Conservation (phyloP, 2,329 filamentous ascomycete species). For the Diaporthe sp. region DNA sequence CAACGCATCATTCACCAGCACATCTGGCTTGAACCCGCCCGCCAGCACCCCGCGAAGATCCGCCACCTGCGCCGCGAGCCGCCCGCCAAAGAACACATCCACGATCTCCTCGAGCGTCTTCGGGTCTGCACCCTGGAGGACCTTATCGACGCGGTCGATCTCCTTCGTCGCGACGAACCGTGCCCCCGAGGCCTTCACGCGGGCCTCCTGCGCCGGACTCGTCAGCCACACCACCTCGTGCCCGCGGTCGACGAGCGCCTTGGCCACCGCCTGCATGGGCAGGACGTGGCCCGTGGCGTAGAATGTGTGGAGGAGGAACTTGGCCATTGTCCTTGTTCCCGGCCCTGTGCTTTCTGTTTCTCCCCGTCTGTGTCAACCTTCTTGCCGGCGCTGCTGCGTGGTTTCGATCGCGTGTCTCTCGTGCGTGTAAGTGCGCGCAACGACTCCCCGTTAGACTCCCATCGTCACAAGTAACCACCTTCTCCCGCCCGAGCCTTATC, state of each 20-base stretch:
- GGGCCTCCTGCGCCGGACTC: conserved; percentile 49
- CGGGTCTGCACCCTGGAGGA: conserved; percentile 43
- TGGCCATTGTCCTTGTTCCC: conserved; percentile 38
- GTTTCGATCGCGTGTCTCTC: background rate
- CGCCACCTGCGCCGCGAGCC: conserved; percentile 51
- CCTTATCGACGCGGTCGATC: conserved; percentile 44
- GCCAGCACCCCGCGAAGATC: conserved; percentile 51
- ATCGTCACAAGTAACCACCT: background rate
- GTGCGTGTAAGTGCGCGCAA: background rate
- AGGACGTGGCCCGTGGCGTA: conserved; percentile 55
- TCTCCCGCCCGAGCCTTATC: background rate
- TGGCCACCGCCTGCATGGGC: conserved; percentile 55
- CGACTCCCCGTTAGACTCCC: background rate
- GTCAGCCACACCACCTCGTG: conserved; percentile 56
- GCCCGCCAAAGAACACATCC: conserved; percentile 44
- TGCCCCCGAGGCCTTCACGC: conserved; percentile 51
- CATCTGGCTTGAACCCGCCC: conserved; percentile 47
- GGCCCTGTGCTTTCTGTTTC: too few species aligned
- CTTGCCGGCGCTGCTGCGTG: background rate
- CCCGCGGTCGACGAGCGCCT: conserved; percentile 52
- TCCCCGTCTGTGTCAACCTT: too few species aligned
- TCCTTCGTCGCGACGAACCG: conserved; percentile 47
- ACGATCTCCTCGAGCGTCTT: conserved; percentile 50
- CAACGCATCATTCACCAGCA: conserved; percentile 53
- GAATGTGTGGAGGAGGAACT: conserved; percentile 54